These are phyloP conservation scores for Fusarium luffae DNA, from an alignment of 2,329 filamentous ascomycete genomes.

Conservation along the genomic window DNA sequence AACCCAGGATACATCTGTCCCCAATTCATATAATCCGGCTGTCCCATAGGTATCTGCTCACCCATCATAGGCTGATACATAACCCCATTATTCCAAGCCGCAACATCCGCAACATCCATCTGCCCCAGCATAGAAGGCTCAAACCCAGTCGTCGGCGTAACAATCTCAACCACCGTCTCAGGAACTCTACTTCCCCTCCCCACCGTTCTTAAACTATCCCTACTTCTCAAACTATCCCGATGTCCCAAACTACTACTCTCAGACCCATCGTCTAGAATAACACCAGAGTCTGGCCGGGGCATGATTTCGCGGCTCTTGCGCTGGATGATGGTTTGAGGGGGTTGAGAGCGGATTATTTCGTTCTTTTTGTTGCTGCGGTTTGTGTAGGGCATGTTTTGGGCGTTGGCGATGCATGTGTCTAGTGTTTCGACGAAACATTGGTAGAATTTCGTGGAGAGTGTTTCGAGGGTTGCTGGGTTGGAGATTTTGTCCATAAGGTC, in stretches of 20 bases:
- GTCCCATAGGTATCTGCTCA: slow-evolving; percentile 41
- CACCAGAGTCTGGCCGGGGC: slow-evolving; percentile 53
- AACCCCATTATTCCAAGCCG: slow-evolving; percentile 48
- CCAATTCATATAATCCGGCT: slow-evolving; percentile 44
- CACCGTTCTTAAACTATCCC: slow-evolving; percentile 20
- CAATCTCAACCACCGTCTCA: slow-evolving; percentile 34
- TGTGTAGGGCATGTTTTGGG: slow-evolving; percentile 53
- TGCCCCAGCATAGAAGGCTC: slow-evolving; percentile 25
- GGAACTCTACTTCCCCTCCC: slow-evolving; percentile 43
- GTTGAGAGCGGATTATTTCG: slow-evolving; percentile 43
- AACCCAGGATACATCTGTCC: slow-evolving; percentile 45
- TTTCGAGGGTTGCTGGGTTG: slow-evolving; percentile 53
- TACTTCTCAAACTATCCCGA: slow-evolving; percentile 49
- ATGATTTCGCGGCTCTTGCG: slow-evolving; percentile 43
- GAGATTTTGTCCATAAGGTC: slow-evolving; percentile 53
- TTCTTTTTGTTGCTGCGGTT: slow-evolving; percentile 56
- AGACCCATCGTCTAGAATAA: slow-evolving; percentile 53
- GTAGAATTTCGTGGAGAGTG: slow-evolving; percentile 53
- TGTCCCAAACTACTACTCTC: slow-evolving; percentile 51
- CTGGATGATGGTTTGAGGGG: slow-evolving; percentile 31
- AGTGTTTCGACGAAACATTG: slow-evolving; percentile 56
- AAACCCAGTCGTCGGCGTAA: too few species aligned
- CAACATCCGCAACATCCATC: slow-evolving; percentile 36
- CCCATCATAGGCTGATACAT: slow-evolving; percentile 40
- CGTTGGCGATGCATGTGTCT: slow-evolving; percentile 51